Base-by-base conservation (phyloP, 1,284 basidiomycete genomes). In the Cutaneotrichosporon daszewskae region DNA sequence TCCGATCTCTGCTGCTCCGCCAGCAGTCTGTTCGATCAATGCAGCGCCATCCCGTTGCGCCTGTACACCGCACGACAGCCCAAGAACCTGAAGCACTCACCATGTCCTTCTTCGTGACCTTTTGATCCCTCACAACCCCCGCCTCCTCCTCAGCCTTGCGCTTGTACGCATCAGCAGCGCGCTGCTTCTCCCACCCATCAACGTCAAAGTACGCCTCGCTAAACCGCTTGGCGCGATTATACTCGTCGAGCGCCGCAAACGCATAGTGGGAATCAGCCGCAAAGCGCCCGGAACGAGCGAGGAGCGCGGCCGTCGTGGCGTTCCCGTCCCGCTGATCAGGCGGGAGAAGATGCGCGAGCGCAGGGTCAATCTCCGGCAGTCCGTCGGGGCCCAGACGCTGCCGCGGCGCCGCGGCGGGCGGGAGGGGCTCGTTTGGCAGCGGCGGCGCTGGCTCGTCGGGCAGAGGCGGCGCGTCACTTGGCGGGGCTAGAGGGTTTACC, bases 171-270 rank as follows among this genome's bases (percentile, higher is more conserved):
- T 76, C 75, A 20, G 71, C 73, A 58, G 51, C 55, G 41, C 50
- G 76, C 37, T 88, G 79, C 47, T 77, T 59, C 69, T 90, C 84
- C 86, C 87, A 92, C 37, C 77, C 79, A 13, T 79, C 78, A 23
- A 87, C 82, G 60, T 92, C 88, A 58, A 91, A 92, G 69, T 87
- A 92, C 53, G 86, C 85, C 60, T 82, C 79, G 71, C 82, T 87
- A 83, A 90, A 90, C 40, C 88, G 77, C 64, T 85, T 85, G 59
- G 81, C 81, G 17, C 87, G 77, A 56, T 87, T 86, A 55, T 81
- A 87, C 67, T 91, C 88, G 27, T 82, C 84, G 36, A 91, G 65
- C 64, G 89, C 85, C 2, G 79, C 74, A 2, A 86, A 84, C 40
- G 84, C 79, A 43, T 64, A 64, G 34, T 62, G 60, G 46, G 66